Base-by-base conservation (phyloP, 2,329 filamentous ascomycete genomes). In the Leptographium radiaticola region DNA sequence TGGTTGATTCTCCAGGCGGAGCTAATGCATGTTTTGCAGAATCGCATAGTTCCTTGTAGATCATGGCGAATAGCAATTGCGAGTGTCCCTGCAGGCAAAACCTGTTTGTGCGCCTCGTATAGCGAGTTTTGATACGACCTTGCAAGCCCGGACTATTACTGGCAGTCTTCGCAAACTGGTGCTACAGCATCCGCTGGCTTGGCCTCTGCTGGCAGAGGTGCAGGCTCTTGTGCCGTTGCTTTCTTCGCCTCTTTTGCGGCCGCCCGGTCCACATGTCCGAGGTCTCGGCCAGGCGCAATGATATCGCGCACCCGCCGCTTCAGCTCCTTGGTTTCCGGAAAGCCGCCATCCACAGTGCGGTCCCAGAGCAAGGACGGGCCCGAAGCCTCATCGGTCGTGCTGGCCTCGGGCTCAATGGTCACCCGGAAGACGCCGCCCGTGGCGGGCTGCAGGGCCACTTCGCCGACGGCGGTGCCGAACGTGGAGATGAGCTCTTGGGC, bases 401-500 rank as follows among this genome's bases (percentile, higher is more conserved):
- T 62, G 53, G 15, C 57, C 43, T 51, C 10, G 20, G 56, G 53
- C 51, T 55, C 49, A 16, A 59, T 55, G 47, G 43, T 77, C 13
- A 97, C 83, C 25, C 80, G 75, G 64, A 97, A 98, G 2, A 86
- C 74, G 0, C 93, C 91, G 18, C 91, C 89, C 0, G 88, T 94
- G 15, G 82, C 76, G 0, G 93, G 93, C 59, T 94, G 81, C 9
- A 98, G 77, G 16, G 91, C 83, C 11, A 97, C 84, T 68, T 97
- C 91, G 57, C 89, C 90, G 2, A 97, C 78, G 46, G 81, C 75
- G 2, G 83, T 87, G 53, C 81, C 80, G 71, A 98, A 98, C 0
- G 91, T 98, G 1, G 89, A 95, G 40, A 98, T 81, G 46, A 98
- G 82, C 69, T 97, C 93, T 75, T 97, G 93, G 49, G 85, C 91